These are phyloP conservation scores for Achlya hypogyna DNA, from an alignment of 352 stramenopile genomes.

Conservation along the genomic window DNA sequence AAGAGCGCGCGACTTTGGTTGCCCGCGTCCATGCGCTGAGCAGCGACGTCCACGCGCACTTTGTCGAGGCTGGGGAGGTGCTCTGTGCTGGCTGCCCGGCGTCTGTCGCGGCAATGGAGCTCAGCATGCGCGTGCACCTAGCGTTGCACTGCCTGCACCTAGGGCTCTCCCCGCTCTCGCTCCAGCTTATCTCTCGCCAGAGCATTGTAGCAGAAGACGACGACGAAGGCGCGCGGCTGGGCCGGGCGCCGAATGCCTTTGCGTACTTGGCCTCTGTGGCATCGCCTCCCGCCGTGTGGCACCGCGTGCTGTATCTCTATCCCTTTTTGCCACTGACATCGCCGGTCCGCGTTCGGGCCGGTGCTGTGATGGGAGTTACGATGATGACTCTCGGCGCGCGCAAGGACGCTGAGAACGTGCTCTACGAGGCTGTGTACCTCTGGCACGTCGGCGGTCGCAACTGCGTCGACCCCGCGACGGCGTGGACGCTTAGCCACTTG, in stretches of 20 bases:
- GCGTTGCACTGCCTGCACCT: neutral
- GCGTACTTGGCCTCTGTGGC: neutral
- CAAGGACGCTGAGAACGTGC: constrained; percentile 9
- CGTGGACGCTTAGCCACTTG: neutral
- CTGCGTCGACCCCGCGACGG: neutral
- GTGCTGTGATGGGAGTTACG: neutral
- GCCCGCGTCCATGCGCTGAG: neutral
- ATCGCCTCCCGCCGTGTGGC: neutral
- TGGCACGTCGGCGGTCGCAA: neutral
- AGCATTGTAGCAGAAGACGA: neutral
- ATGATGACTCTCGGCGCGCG: neutral
- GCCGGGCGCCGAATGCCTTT: neutral
- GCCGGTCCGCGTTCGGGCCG: neutral
- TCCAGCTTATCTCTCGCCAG: neutral
- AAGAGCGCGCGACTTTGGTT: neutral
- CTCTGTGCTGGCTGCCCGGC: neutral
- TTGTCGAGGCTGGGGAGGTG: neutral
- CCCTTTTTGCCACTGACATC: constrained; percentile 1
- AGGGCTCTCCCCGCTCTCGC: constrained; percentile 4
- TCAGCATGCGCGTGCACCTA: constrained; percentile 4
- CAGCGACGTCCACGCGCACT: neutral
- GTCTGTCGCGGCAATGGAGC: neutral
- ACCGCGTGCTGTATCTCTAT: neutral
- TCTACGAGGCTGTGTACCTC: constrained; percentile 18
- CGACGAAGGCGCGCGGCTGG: neutral